Base-by-base conservation (phyloP, 495 filamentous ascomycete species). In the Elasticomyces elasticus region DNA sequence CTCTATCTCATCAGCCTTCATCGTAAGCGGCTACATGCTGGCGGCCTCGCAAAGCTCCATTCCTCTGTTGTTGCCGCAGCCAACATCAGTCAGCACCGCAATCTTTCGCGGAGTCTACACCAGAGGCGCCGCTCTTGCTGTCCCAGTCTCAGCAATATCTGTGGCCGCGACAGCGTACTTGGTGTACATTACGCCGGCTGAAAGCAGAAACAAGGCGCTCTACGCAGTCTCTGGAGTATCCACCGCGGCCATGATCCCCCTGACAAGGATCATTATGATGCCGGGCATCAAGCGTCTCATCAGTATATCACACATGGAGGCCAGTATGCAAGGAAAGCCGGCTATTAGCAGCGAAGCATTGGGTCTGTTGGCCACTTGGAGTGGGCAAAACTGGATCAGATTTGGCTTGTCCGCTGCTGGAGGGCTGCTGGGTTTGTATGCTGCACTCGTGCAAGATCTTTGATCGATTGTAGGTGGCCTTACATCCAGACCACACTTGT, bases 181-280 rank as follows among this genome's bases (percentile, higher is more conserved):
- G 4, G 28, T 31, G 10, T 51, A 38, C 33, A 40, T 31, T 19
- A 22, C 48, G 1, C 28, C 48, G 5, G 10, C 26, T 27, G 35
- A 17, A 12, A 45, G 42, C 20, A 17, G 10, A 27, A 11, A 51
- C 11, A 20, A 31, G 19, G 40, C 10, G 2, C 13, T 40, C 28
- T 51, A 38, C 7, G 48, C 28, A 7, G 19, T 26, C 1, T 19
- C 48, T 23, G 48, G 28, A 22, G 48, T 31, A 3, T 19, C 25
- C n/a, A 23, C 24, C 1, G 20, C 26, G 10, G 27, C 19, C 3
- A 51, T 37, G 15, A 13, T 51, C n/a, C 48, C 48, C n/a, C 9
- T 51, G 48, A 51, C 48, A 4, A n/a, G n/a, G 19, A 13, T 51
- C n/a, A 31, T 40, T 5, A 51, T 51, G 48, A 51, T 51, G 28